Percentiles rank a stretch among this genome's conserved stretches.
Evolutionary conservation across 2,329 filamentous ascomycete species (phyloP).

Genomic region (Aureobasidium sp.): DNA sequence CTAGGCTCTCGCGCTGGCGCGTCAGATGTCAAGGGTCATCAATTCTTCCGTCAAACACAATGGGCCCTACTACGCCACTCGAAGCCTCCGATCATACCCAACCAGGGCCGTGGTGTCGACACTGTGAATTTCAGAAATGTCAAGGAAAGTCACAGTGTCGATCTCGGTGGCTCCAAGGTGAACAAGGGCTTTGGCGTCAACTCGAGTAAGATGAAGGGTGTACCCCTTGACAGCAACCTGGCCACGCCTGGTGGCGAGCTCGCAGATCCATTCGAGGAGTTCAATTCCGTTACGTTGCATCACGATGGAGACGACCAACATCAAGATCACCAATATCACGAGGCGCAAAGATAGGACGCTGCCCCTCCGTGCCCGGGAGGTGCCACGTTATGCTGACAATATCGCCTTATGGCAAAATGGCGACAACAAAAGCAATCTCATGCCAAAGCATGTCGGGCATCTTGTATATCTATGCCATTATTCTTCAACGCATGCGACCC

Average conservation of each 20-base stretch:
- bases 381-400: background rate
- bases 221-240: conserved; percentile 76
- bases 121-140: conserved; percentile 97
- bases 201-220: conserved; percentile 53
- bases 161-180: conserved; percentile 55
- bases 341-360: conserved; percentile 4
- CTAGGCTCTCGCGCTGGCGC: conserved; percentile 90
- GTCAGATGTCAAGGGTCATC: conserved; percentile 91
- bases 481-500: conserved; percentile 3
- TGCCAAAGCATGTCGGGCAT: background rate
- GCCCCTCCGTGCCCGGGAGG: background rate
- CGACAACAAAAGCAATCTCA: conserved; percentile 5
- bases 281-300: conserved; percentile 95
- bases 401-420: background rate
- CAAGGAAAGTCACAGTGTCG: conserved; percentile 92
- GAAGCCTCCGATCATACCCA: conserved; percentile 94
- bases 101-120: conserved; percentile 81
- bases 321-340: conserved; percentile 4
- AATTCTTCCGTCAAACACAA: conserved; percentile 91
- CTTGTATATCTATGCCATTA: conserved; percentile 11
- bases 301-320: conserved; percentile 70
- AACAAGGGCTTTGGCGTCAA: conserved; percentile 29
- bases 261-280: conserved; percentile 91
- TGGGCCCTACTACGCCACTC: conserved; percentile 96
- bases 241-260: conserved; percentile 75